These are phyloP conservation scores for Allodekkera sacchari DNA, from an alignment of 805 yeast genomes.

Conservation along the genomic window DNA sequence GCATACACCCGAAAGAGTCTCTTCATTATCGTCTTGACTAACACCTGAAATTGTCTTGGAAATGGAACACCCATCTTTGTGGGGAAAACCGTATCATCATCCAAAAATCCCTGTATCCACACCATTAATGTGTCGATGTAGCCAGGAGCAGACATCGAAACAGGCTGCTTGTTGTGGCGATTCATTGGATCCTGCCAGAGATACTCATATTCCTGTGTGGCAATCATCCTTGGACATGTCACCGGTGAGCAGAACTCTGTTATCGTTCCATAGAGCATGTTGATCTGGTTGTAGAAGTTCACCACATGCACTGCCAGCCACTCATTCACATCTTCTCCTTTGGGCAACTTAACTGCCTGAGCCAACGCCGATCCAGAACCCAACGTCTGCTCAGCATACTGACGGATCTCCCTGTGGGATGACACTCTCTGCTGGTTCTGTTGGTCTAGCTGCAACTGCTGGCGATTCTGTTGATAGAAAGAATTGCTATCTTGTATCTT, in stretches of 20 bases:
- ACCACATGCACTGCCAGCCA: slow-evolving; percentile 99
- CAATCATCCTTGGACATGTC: slow-evolving; percentile 96
- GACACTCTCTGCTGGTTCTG: slow-evolving; percentile 15
- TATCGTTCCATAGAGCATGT: slow-evolving; percentile 92
- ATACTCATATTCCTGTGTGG: slow-evolving; percentile 94
- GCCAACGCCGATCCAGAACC: slow-evolving; percentile 88
- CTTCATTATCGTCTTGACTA: slow-evolving; percentile 81
- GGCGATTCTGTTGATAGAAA: slow-evolving; percentile 6
- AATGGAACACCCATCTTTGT: slow-evolving; percentile 86
- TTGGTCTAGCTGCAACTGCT: slow-evolving; percentile 9
- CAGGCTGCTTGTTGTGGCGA: slow-evolving; percentile 56
- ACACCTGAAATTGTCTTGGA: slow-evolving; percentile 70
- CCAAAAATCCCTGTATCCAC: slow-evolving; percentile 92
- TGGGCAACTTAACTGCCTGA: slow-evolving; percentile 90
- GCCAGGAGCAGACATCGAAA: slow-evolving; percentile 87
- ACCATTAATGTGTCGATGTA: slow-evolving; percentile 89
- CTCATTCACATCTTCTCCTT: slow-evolving; percentile 84
- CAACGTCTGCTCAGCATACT: slow-evolving; percentile 88
- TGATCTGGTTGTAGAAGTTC: slow-evolving; percentile 91
- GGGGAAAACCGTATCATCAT: slow-evolving; percentile 87
- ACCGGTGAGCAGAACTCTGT: slow-evolving; percentile 93
- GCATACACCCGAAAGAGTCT: slow-evolving; percentile 92
- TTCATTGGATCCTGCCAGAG: slow-evolving; percentile 82
- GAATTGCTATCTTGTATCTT: slow-evolving; percentile 6
- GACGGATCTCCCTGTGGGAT: slow-evolving; percentile 65